A percentile compares a stretch with the other conserved stretches of the same genome.
Evolutionary conservation across 1,139 yeast genomes (phyloP).

Genomic region (Pichia sp.): DNA sequence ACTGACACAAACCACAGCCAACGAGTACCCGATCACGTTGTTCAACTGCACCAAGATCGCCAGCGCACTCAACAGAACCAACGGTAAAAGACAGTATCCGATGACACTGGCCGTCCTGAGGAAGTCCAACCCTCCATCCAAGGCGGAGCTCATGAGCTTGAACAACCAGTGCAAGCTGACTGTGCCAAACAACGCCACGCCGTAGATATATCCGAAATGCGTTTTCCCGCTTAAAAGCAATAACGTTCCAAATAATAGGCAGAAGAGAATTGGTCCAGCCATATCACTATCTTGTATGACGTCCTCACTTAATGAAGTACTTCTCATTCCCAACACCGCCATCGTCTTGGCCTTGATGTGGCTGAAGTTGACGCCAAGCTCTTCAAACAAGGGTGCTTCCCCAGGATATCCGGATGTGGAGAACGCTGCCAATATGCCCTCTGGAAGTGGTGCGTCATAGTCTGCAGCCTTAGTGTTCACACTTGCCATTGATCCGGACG

Average conservation of each 20-base stretch:
- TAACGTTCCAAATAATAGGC: conserved; percentile 81
- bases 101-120: conserved; percentile 82
- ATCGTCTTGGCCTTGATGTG: conserved; percentile 84
- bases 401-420: conserved; percentile 92
- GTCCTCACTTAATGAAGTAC: conserved; percentile 38
- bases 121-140: conserved; percentile 47
- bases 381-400: conserved; percentile 89
- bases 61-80: conserved; percentile 71
- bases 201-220: conserved; percentile 95
- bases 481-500: conserved; percentile 32
- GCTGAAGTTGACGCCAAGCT: conserved; percentile 84
- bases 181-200: conserved; percentile 91
- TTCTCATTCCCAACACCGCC: conserved; percentile 60
- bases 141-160: conserved; percentile 68
- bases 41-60: conserved; percentile 63
- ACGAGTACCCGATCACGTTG: conserved; percentile 66
- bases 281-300: conserved; percentile 87
- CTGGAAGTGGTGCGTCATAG: conserved; percentile 47
- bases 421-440: conserved; percentile 86
- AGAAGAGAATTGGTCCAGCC: conserved; percentile 93
- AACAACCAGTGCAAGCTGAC: conserved; percentile 77
- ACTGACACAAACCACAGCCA: conserved; percentile 66
- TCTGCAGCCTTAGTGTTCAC: conserved; percentile 24
- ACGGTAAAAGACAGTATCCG: conserved; percentile 90
- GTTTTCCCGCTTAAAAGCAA: conserved; percentile 84